phyloP scores from a whole-genome alignment of 441 rosid species.

The Erysimum pusillum region DNA sequence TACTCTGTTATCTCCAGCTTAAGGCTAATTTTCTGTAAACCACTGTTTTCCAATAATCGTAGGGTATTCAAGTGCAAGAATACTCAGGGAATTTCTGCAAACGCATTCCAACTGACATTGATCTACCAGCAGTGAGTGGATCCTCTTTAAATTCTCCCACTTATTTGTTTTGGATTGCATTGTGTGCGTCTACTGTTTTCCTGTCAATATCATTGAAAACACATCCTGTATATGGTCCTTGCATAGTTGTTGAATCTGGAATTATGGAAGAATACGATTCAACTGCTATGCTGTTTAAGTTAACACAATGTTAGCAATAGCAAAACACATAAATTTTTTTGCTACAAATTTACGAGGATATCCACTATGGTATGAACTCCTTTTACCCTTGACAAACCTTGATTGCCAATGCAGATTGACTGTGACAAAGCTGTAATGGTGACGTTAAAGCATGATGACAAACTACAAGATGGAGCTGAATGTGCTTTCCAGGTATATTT shows the following conservation, averaged over 20 bases:
- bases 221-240: constrained; percentile 16
- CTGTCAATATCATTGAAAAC: constrained; percentile 8
- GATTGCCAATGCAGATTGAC: constrained; percentile 77
- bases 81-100: constrained; percentile 97
- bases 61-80: constrained; percentile 99
- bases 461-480: constrained; percentile 85
- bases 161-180: constrained; percentile 16
- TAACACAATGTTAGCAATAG: neutral
- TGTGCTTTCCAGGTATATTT: constrained; percentile 86
- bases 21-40: constrained; percentile 36
- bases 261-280: constrained; percentile 19
- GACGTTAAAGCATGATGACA: constrained; percentile 96
- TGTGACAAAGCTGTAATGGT: constrained; percentile 98
- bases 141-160: constrained; percentile 5
- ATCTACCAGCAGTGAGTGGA: constrained; percentile 48
- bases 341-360: constrained; percentile 3
- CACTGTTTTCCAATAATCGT: constrained; percentile 36
- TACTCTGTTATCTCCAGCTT: constrained; percentile 30
- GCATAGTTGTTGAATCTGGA: constrained; percentile 9
- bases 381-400: constrained; percentile 38
- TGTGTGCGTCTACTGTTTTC: constrained; percentile 21
- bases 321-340: constrained; percentile 8
- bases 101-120: constrained; percentile 74
- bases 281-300: constrained; percentile 12
- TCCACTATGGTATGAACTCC: constrained; percentile 19